These are phyloP conservation scores for Cryomyces minteri DNA, from an alignment of 495 filamentous ascomycete species.

Conservation along the genomic window DNA sequence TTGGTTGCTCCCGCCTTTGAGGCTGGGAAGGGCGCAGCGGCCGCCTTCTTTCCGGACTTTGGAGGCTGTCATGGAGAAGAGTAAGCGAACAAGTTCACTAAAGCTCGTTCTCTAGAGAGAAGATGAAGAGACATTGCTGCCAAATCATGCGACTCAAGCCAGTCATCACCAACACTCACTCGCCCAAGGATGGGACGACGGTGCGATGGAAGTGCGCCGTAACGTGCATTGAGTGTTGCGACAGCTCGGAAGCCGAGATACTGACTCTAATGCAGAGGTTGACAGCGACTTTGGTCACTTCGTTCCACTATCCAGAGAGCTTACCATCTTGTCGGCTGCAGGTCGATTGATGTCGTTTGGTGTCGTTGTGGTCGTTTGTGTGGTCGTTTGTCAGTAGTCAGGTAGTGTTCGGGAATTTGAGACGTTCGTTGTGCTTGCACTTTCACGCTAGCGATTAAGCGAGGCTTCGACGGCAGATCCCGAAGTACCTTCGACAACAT, in stretches of 20 bases:
- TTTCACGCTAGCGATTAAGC: too few relatives aligned
- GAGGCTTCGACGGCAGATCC: too few relatives aligned
- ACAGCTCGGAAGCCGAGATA: too few relatives aligned
- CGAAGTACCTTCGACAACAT: too few relatives aligned
- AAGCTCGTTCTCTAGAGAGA: slow-evolving; percentile 65
- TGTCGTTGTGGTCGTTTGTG: too few relatives aligned
- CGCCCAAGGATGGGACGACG: background rate
- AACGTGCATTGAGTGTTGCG: too few relatives aligned
- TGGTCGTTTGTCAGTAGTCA: too few relatives aligned
- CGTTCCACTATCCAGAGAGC: background rate
- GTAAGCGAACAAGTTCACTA: slow-evolving; percentile 69
- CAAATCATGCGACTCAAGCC: background rate
- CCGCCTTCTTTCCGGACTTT: slow-evolving; percentile 89
- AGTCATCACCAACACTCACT: background rate
- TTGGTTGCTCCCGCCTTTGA: slow-evolving; percentile 73
- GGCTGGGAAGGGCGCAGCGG: slow-evolving; percentile 90
- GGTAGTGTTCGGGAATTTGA: too few relatives aligned
- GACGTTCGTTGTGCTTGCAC: too few relatives aligned
- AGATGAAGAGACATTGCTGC: background rate
- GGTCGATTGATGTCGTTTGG: too few relatives aligned
- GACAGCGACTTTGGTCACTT: too few relatives aligned
- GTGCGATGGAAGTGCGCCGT: background rate
- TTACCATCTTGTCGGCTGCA: background rate
- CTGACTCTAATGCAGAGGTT: too few relatives aligned
- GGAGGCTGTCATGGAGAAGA: slow-evolving; percentile 99